Evolutionary conservation across 768 basidiomycete genomes (phyloP).

Genomic region (Psilocybe tampanensis): DNA sequence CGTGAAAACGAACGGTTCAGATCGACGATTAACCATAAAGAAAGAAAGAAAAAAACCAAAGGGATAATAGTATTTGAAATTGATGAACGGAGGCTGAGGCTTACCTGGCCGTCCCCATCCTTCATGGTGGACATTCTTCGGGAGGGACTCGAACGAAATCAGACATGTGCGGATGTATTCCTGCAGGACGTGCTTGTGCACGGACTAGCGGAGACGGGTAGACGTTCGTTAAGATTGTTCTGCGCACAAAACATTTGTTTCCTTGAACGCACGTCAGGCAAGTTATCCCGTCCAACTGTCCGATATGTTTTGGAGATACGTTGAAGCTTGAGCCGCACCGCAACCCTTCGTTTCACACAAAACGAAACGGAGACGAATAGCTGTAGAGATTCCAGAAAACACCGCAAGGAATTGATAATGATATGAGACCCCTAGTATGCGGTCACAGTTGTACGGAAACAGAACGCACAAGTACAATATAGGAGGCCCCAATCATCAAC

Average conservation of each 20-base stretch:
- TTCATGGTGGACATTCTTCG: slow-evolving; percentile 63
- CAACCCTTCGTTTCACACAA: slow-evolving; percentile 70
- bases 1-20: too few relatives aligned
- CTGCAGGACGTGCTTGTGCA: slow-evolving; percentile 68
- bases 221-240: background rate
- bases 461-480: slow-evolving; percentile 62
- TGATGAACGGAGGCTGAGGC: too few relatives aligned
- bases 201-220: slow-evolving; percentile 41
- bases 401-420: background rate
- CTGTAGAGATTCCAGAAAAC: slow-evolving; percentile 31
- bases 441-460: background rate
- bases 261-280: slow-evolving; percentile 54
- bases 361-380: slow-evolving; percentile 58
- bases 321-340: slow-evolving; percentile 64
- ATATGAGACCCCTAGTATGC: background rate
- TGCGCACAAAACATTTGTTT: slow-evolving; percentile 1
- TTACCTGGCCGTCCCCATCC: slow-evolving; percentile 79
- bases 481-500: slow-evolving; percentile 69
- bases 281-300: slow-evolving; percentile 53
- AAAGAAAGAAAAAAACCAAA: background rate
- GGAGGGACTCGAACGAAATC: slow-evolving; percentile 70
- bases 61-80: background rate
- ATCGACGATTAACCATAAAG: too few relatives aligned
- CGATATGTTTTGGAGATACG: slow-evolving; percentile 65
- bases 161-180: slow-evolving; percentile 79